These are phyloP conservation scores for Chlorophyllum brunneum DNA, from an alignment of 768 basidiomycete genomes.

Conservation along the genomic window DNA sequence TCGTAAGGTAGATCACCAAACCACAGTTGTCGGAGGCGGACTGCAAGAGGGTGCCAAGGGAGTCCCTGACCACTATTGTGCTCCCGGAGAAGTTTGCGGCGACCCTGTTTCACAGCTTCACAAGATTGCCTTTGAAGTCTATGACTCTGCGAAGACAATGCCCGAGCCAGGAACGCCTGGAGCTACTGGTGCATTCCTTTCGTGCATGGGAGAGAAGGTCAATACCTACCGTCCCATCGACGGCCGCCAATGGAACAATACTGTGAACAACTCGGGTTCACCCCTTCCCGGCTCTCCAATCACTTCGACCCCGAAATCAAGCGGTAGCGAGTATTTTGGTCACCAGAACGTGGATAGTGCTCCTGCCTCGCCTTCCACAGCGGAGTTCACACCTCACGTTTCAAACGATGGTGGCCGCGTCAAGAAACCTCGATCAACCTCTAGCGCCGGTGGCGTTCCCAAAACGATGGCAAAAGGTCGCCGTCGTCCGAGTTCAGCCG, in stretches of 20 bases:
- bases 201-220: constrained; percentile 91
- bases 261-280: constrained; percentile 39
- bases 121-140: constrained; percentile 93
- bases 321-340: constrained; percentile 65
- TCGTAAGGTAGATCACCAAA: constrained; percentile 89
- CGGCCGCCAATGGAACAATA: constrained; percentile 72
- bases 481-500: constrained; percentile 74
- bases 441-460: constrained; percentile 59
- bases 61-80: constrained; percentile 78
- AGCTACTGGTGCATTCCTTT: constrained; percentile 75
- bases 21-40: constrained; percentile 88
- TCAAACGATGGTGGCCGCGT: constrained; percentile 85
- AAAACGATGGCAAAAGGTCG: constrained; percentile 56
- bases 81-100: constrained; percentile 83
- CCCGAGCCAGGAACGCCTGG: constrained; percentile 80
- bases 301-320: constrained; percentile 54
- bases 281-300: constrained; percentile 72
- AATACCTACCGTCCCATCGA: constrained; percentile 86
- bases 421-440: constrained; percentile 78
- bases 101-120: constrained; percentile 95
- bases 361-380: constrained; percentile 62
- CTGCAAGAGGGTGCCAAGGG: constrained; percentile 84
- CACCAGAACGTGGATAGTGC: constrained; percentile 52
- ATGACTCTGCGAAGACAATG: constrained; percentile 62
- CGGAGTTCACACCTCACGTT: constrained; percentile 49